Conservation (phyloP, 306 rosid genomes). For the apple (Malus domestica) region ASM211411v1 NC_041803.1:10771001-10771500, state of each 20-base stretch:
- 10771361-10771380: background rate
- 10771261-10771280: background rate
- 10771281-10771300: background rate
- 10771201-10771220: background rate
- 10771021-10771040: background rate
- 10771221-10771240: background rate
- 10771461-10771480: too few species aligned
- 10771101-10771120: slow-evolving; percentile 17
- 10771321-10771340: background rate
- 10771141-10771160: slow-evolving; percentile 52
- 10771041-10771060: slow-evolving; percentile 87
- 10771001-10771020: background rate
- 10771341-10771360: background rate
- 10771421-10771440: too few species aligned
- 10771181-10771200: slow-evolving; percentile 12
- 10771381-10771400: background rate
- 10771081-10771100: slow-evolving; percentile 59
- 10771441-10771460: too few species aligned
- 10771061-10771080: slow-evolving; percentile 82
- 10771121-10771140: slow-evolving; percentile 62
- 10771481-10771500: too few species aligned
- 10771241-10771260: background rate
- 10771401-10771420: too few species aligned
- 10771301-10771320: background rate
- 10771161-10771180: slow-evolving; percentile 39